Conservation (phyloP, 2,329 filamentous ascomycete genomes). For the Fusarium anthophilum region DNA sequence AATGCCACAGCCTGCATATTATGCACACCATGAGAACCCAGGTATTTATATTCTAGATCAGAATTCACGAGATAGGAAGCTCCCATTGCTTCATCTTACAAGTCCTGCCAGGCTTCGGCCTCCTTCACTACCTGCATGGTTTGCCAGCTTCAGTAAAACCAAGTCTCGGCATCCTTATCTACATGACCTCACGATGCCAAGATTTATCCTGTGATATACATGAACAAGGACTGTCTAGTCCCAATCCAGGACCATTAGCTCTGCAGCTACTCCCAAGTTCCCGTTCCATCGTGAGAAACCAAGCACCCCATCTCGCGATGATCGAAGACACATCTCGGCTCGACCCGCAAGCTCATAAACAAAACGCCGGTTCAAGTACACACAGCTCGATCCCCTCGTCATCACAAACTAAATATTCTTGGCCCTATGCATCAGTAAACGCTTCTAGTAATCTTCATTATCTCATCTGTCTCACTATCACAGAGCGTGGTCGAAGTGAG, state of each 20-base stretch:
- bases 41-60: rapidly evolving
- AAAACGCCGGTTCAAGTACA: background rate
- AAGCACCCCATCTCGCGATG: background rate
- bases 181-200: background rate
- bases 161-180: background rate
- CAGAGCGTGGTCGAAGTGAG: background rate
- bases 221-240: rapidly evolving
- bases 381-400: background rate
- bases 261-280: background rate
- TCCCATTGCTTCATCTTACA: rapidly evolving
- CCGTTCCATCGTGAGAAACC: no score
- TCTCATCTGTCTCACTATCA: background rate
- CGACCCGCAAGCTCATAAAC: background rate
- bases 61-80: background rate
- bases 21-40: background rate
- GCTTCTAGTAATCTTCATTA: rapidly evolving
- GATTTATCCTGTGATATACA: background rate
- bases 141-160: rapidly evolving
- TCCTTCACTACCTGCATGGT: rapidly evolving
- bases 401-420: background rate
- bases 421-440: background rate
- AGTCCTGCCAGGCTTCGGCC: rapidly evolving
- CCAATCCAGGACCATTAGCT: rapidly evolving
- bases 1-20: rapidly evolving
- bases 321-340: background rate